A percentile compares a stretch with the other conserved stretches of the same genome.
These are phyloP conservation scores for Ananas comosus DNA, from an alignment of 176 grass and related monocot species.

Conservation along the genomic window DNA sequence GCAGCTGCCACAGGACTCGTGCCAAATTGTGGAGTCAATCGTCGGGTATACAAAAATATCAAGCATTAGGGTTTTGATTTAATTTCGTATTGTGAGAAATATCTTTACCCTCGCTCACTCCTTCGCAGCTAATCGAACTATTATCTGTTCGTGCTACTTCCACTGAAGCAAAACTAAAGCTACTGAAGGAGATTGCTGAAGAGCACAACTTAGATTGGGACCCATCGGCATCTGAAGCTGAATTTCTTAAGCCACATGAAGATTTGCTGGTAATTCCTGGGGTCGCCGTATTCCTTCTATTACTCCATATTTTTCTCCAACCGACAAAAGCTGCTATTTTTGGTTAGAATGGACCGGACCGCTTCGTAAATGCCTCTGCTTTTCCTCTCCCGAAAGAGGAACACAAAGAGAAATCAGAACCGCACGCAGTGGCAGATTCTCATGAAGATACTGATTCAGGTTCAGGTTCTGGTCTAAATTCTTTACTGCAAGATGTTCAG, in stretches of 20 bases:
- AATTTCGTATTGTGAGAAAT: not conserved
- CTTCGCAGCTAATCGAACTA: not conserved
- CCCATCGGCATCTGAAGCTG: not conserved
- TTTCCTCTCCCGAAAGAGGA: too few relatives aligned
- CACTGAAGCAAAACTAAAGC: not conserved
- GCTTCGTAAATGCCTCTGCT: too few relatives aligned
- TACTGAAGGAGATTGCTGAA: not conserved
- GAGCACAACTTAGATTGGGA: not conserved
- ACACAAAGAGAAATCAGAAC: too few relatives aligned
- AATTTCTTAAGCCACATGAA: conserved; percentile 5
- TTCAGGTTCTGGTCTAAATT: too few relatives aligned
- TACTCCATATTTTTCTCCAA: too few relatives aligned
- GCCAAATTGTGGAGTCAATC: conserved; percentile 30
- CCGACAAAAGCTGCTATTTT: too few relatives aligned
- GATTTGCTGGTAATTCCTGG: not conserved
- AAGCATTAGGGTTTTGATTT: not conserved
- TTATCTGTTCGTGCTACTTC: not conserved
- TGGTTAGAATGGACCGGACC: too few relatives aligned
- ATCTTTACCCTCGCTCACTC: not conserved
- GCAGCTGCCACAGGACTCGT: conserved; percentile 20
- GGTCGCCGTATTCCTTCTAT: too few relatives aligned
- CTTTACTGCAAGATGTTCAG: too few relatives aligned
- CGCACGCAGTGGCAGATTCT: too few relatives aligned
- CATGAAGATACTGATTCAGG: too few relatives aligned
- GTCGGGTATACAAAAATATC: conserved; percentile 13